Evolutionary conservation across 805 yeast genomes (phyloP), one percentile per base, ranked within the genome.

Genomic region (Komagataella pastoris): DNA sequence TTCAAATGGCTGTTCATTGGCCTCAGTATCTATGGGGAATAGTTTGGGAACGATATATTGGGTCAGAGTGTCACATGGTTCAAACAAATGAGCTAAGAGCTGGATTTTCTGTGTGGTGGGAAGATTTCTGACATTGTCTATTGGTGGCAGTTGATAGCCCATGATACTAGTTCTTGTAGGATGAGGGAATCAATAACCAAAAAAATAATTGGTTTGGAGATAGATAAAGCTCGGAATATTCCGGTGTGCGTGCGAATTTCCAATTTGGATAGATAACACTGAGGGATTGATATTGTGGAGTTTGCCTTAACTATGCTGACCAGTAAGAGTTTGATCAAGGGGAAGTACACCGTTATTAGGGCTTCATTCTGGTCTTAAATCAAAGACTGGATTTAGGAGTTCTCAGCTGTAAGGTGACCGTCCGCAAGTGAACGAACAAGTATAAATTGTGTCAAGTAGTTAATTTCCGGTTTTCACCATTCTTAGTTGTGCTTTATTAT

Each of bases 61-160:
- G n/a, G 57, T 73, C 52, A 67, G 72, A 49, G 81, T 70, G 1
- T 66, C 65, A 61, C 88, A 82, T 7, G 80, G 83, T 62, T 83
- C 90, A 58, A 84, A 83, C n/a, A 83, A 65, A 51, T 75, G 77
- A 50, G 75, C 76, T 43, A 84, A 60, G 0, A 77, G 68, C 48
- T 68, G 69, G 3, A 55, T 62, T 54, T 74, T 66, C 44, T 66
- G 64, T 2, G 51, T 51, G 1, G 50, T 47, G 1, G 65, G 12
- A 12, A 71, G 59, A 0, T 48, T 10, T 2, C 53, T 40, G 17
- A 73, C 46, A 2, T 17, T 21, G 2, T 53, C 36, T n/a, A 65
- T 57, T 1, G 66, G 57, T 18, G 78, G 78, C 3, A 70, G 59
- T 14, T 49, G 47, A 50, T 59, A 64, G 4, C 17, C 46, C 47